These are phyloP conservation scores for Fraxinus albicans DNA, from an alignment of 305 asterid species.

Conservation along the genomic window DNA sequence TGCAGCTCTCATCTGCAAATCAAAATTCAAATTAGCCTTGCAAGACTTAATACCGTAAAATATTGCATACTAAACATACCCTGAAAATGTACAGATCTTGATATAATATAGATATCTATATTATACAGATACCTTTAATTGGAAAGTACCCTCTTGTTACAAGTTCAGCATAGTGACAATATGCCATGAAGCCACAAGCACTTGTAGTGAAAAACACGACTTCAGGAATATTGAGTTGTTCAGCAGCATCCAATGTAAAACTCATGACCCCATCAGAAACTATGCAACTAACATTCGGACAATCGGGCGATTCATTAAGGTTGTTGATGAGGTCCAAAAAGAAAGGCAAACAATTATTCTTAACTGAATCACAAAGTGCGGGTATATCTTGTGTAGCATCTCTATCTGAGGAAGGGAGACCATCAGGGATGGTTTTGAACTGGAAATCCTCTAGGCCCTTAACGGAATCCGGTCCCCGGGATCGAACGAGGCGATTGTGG, in stretches of 20 bases:
- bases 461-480: too few relatives aligned
- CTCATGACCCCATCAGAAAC: slow-evolving; percentile 30
- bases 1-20: slow-evolving; percentile 35
- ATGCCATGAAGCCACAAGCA: slow-evolving; percentile 54
- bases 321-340: too few relatives aligned
- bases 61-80: background rate
- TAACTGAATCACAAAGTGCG: too few relatives aligned
- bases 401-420: too few relatives aligned
- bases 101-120: background rate
- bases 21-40: background rate
- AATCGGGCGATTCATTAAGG: too few relatives aligned
- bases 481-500: too few relatives aligned
- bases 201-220: slow-evolving; percentile 53
- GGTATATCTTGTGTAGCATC: too few relatives aligned
- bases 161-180: slow-evolving; percentile 41
- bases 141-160: slow-evolving; percentile 44
- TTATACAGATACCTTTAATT: slow-evolving; percentile 33
- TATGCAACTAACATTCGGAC: too few relatives aligned
- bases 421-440: too few relatives aligned
- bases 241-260: slow-evolving; percentile 56
- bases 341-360: too few relatives aligned
- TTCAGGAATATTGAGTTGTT: slow-evolving; percentile 44
- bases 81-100: too few relatives aligned
- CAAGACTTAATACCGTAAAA: background rate
- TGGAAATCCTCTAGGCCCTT: too few relatives aligned